A percentile compares a stretch with the other conserved stretches of the same genome.
These are phyloP conservation scores for Fusarium caatingaense DNA, from an alignment of 2,329 filamentous ascomycete species.

Conservation along the genomic window DNA sequence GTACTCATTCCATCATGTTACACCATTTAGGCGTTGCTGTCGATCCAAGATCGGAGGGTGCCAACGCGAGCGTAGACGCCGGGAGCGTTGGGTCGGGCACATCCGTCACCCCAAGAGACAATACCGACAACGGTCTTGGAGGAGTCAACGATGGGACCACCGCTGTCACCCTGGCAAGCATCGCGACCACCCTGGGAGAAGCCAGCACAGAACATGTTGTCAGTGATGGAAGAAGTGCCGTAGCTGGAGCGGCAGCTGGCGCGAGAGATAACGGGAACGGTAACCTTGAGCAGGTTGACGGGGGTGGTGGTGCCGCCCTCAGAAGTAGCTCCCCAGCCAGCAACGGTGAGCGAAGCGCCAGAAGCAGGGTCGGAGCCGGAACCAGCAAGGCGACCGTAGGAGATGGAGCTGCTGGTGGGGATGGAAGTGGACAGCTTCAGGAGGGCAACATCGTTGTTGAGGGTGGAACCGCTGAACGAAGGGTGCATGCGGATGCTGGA, in stretches of 20 bases:
- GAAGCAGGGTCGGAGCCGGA: conserved; percentile 44
- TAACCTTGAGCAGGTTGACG: conserved; percentile 47
- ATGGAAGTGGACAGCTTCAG: conserved; percentile 46
- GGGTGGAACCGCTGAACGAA: conserved; percentile 26
- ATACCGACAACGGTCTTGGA: conserved; percentile 42
- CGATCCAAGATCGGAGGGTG: conserved; percentile 44
- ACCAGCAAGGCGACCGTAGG: conserved; percentile 43
- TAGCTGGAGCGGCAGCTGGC: conserved; percentile 44
- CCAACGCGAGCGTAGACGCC: conserved; percentile 49
- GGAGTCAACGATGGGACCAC: conserved; percentile 47
- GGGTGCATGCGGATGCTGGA: conserved; percentile 43
- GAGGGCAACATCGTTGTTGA: conserved; percentile 48
- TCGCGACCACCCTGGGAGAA: conserved; percentile 45
- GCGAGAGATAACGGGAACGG: conserved; percentile 47
- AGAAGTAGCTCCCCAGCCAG: conserved; percentile 46
- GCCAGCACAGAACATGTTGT: conserved; percentile 51
- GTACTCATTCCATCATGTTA: background rate
- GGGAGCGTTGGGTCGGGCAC: conserved; percentile 40
- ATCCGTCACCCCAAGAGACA: conserved; percentile 50
- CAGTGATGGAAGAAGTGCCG: conserved; percentile 40
- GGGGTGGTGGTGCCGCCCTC: conserved; percentile 29
- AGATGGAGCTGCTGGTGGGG: conserved; percentile 20
- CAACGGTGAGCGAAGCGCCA: conserved; percentile 33
- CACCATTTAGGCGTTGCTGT: conserved; percentile 24
- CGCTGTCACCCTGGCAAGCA: conserved; percentile 50